These are phyloP conservation scores for Ascochyta fabae DNA, from an alignment of 2,329 filamentous ascomycete genomes.

Conservation along the genomic window DNA sequence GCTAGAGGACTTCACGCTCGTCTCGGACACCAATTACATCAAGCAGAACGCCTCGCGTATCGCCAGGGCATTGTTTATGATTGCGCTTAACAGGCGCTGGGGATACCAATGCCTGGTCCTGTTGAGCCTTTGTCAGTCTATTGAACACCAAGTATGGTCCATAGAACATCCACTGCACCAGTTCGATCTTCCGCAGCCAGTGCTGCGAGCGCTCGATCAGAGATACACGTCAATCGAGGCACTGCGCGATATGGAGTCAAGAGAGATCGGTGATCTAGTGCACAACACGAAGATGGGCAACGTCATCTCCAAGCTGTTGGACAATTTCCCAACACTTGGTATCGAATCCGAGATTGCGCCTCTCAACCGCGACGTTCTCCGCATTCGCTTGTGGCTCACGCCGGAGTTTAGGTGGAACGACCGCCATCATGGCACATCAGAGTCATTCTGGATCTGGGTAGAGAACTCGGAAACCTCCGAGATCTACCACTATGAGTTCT, in stretches of 20 bases:
- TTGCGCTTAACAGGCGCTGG: constrained; percentile 93
- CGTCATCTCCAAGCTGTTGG: constrained; percentile 79
- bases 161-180: constrained; percentile 95
- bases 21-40: constrained; percentile 92
- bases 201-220: constrained; percentile 84
- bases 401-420: constrained; percentile 97
- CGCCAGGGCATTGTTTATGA: constrained; percentile 94
- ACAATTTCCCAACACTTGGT: constrained; percentile 89
- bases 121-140: constrained; percentile 91
- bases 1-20: constrained; percentile 90
- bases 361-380: constrained; percentile 89
- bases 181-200: constrained; percentile 85
- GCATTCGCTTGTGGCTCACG: constrained; percentile 84
- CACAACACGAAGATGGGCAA: constrained; percentile 89
- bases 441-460: constrained; percentile 99
- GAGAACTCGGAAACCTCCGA: constrained; percentile 97
- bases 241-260: constrained; percentile 89
- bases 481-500: constrained; percentile 97
- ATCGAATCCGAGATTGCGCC: constrained; percentile 95
- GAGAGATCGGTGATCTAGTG: constrained; percentile 88
- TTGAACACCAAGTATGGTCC: constrained; percentile 94
- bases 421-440: constrained; percentile 87
- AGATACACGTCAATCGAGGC: constrained; percentile 81
- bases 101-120: constrained; percentile 93
- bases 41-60: constrained; percentile 96